Conservation (phyloP, 495 filamentous ascomycete genomes). For the Pseudotulostoma volvatum region DNA sequence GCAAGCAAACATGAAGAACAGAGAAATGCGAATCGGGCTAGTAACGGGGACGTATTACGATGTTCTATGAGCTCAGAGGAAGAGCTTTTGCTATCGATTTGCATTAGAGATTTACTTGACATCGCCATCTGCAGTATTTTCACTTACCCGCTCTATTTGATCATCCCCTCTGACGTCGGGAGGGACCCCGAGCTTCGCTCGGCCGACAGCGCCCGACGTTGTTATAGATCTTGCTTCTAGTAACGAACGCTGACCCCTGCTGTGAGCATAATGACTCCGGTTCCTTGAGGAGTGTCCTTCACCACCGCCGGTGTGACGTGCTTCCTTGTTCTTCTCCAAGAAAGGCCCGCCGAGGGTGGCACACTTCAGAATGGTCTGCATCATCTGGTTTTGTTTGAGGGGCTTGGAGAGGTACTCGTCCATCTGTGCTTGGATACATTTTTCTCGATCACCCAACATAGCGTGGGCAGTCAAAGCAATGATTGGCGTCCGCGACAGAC, state of each 20-base stretch:
- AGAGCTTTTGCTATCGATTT: constrained; percentile 2
- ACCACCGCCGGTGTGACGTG: constrained; percentile 37
- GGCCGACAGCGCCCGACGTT: constrained; percentile 37
- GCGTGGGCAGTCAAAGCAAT: constrained; percentile 96
- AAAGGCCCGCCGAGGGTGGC: constrained; percentile 82
- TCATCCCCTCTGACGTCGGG: constrained; percentile 43
- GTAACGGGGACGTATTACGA: constrained; percentile 1
- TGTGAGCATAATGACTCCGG: constrained; percentile 11
- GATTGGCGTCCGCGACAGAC: constrained; percentile 73
- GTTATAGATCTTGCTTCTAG: constrained; percentile 45
- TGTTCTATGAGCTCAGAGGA: constrained; percentile 5
- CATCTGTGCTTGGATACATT: constrained; percentile 97
- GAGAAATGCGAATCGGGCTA: too few relatives aligned
- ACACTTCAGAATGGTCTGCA: constrained; percentile 95
- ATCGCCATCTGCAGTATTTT: not conserved
- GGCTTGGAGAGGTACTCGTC: constrained; percentile 98
- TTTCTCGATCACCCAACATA: constrained; percentile 97
- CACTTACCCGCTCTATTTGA: constrained; percentile 55
- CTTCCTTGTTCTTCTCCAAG: constrained; percentile 52
- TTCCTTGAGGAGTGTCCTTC: constrained; percentile 28
- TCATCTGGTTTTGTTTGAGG: constrained; percentile 92
- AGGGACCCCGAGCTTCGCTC: constrained; percentile 43
- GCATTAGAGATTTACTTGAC: not conserved
- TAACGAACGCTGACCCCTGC: constrained; percentile 24
- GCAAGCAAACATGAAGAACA: too few relatives aligned